Base-by-base conservation (phyloP, 148 eudicot genomes). In the Vaccinium darrowii region DNA sequence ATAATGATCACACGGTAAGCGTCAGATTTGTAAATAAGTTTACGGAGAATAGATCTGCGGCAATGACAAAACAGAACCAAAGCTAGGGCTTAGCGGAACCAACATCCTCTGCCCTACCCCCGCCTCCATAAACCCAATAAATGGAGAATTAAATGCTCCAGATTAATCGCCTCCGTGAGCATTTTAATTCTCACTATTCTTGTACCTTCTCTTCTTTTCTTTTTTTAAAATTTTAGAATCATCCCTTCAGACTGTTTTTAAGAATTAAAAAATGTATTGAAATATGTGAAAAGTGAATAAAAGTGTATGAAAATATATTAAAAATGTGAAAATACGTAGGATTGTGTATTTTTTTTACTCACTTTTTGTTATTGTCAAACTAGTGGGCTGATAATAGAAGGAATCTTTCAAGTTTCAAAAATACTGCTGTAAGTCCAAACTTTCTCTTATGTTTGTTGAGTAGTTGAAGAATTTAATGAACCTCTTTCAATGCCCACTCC, bases 51-150 rank as follows among this genome's bases (percentile, higher is more conserved):
- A 27, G 14, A 54, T 27, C 30, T 33, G 69, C 56, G n/a, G 74
- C 74, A 81, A 65, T 23, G 33, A 23, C 33, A 63, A 33, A 65
- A 0, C 13, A 30, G 51, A 75, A 23, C 50, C 33, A 85, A 85
- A 73, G 75, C 75, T 0, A 43, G 36, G 65, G 36, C 63, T 47
- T 65, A 63, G 52, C 79, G 47, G 78, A 76, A 81, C 82, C 78
- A 86, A 88, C 85, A 81, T 81, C 87, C 90, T 84, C 88, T 88
- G 90, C 19, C 80, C 84, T 57, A 60, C 69, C 23, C 49, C 77
- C 39, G 11, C 36, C 83, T 25, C 86, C 81, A 88, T 80, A 16
- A 30, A 58, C 84, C 84, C 19, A 75, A 15, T 86, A 80, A 83
- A 79, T 87, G 83, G 83, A 81, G 43, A 65, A 76, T 75, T 89